These are phyloP conservation scores for Pseudomonodictys pantanalensis DNA, from an alignment of 495 filamentous ascomycete species.

Conservation along the genomic window DNA sequence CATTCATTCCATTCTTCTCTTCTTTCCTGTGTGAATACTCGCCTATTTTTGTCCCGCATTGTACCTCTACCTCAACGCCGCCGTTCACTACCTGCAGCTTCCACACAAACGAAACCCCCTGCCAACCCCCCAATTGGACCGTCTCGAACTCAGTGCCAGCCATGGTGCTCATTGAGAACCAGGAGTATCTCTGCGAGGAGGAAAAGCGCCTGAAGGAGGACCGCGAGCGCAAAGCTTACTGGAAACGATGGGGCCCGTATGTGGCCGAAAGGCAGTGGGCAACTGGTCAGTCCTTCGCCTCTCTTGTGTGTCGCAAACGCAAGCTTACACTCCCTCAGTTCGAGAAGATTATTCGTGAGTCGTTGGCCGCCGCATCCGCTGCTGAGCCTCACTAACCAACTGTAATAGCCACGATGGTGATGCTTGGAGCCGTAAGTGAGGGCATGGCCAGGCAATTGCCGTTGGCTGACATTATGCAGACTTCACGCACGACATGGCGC, in stretches of 20 bases:
- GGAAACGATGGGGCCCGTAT: constrained; percentile 93
- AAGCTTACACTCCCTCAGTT: constrained; percentile 53
- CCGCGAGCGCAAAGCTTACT: constrained; percentile 73
- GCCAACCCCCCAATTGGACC: background rate
- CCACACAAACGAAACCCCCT: background rate
- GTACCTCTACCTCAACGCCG: constrained; percentile 7
- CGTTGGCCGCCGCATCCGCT: constrained; percentile 16
- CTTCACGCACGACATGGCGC: constrained; percentile 88
- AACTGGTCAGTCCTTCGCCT: constrained; percentile 56
- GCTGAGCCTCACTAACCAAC: constrained; percentile 16
- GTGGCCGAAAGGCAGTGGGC: constrained; percentile 83
- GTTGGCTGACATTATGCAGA: constrained; percentile 50
- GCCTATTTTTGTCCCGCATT: background rate
- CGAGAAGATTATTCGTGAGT: constrained; percentile 90
- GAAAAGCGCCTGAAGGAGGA: constrained; percentile 88
- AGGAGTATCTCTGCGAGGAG: constrained; percentile 80
- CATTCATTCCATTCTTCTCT: constrained; percentile 18
- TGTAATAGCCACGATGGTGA: constrained; percentile 67
- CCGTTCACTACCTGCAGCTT: background rate
- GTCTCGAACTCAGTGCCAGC: background rate
- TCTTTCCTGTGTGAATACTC: constrained; percentile 23
- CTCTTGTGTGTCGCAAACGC: constrained; percentile 1
- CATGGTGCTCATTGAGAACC: constrained; percentile 86
- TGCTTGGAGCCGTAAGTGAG: constrained; percentile 85
- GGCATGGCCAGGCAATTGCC: background rate